These are phyloP conservation scores for Athelia psychrophila DNA, from an alignment of 1,284 basidiomycete species.

Conservation along the genomic window DNA sequence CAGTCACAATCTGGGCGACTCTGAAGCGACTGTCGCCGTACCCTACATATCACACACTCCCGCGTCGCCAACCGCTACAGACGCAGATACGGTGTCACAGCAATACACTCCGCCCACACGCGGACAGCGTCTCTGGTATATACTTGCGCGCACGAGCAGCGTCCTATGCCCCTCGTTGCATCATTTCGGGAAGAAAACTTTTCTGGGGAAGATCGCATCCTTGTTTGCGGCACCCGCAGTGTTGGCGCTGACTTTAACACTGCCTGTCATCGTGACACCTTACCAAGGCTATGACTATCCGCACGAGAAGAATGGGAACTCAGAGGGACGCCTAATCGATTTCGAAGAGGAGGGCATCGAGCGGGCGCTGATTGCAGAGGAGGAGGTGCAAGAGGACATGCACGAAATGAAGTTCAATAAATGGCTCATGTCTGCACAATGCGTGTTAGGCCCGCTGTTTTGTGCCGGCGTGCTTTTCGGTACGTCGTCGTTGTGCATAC, in stretches of 20 bases:
- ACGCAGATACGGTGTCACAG: conserved; percentile 39
- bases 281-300: conserved; percentile 39
- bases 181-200: conserved; percentile 69
- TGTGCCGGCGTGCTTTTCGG: conserved; percentile 74
- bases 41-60: conserved; percentile 57
- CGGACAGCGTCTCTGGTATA: conserved; percentile 36
- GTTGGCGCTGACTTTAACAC: conserved; percentile 81
- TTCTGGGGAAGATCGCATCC: conserved; percentile 71
- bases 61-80: conserved; percentile 44
- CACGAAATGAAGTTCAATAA: conserved; percentile 73
- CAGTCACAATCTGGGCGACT: conserved; percentile 7
- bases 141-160: conserved; percentile 44
- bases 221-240: conserved; percentile 88
- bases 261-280: conserved; percentile 84
- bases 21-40: conserved; percentile 29
- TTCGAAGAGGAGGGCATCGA: conserved; percentile 73
- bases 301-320: conserved; percentile 41
- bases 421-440: conserved; percentile 80
- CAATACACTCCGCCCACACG: conserved; percentile 36
- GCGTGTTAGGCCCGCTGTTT: conserved; percentile 76
- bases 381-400: conserved; percentile 61
- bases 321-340: conserved; percentile 49
- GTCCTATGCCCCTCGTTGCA: conserved; percentile 88
- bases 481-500: conserved; percentile 33
- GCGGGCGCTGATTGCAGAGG: conserved; percentile 59